Base-by-base conservation (phyloP, 192 early-diverging fungal species). In the Umbelopsis vinacea region DNA sequence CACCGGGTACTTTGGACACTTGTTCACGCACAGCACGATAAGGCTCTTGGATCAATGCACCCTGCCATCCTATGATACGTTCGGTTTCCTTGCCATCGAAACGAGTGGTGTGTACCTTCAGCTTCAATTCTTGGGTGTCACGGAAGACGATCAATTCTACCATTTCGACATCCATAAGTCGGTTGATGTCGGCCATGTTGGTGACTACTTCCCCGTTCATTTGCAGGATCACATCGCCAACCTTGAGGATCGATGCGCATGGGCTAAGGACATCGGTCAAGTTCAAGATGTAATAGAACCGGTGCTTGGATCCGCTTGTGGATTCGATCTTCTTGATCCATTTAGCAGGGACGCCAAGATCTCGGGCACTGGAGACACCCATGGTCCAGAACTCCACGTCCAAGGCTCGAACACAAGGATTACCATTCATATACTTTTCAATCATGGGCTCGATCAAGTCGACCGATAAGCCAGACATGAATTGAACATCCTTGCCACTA, bases 21-120 rank as follows among this genome's bases (percentile, higher is more conserved):
- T 87, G 87, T 77, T 85, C 88, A 37, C 84, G 26, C 83, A 78
- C 40, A 66, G 38, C 38, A 78, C 69, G 83, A 76, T 90, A 86
- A 12, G 92, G 86, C 46, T 84, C 86, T 76, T 94, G 91, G 57
- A 95, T 82, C 22, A 89, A 71, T 3, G 91, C 93, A 10, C 96
- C 96, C 15, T 92, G 89, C 96, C 96, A 97, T 24, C 88, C 81
- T 24, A 97, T 81, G 8, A 95, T 79, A 40, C 90, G 87, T 11
- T 81, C 81, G 1, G 88, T 92, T 26, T 85, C 89, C 33, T 81
- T 79, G 9, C 84, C 84, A 47, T 78, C 46, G 71, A 79, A 76
- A 11, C 83, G 81, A 4, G 84, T 87, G 0, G 91, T 92, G 14
- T 88, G 87, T 0, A 96, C 92, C 8, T 63, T 71, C 38, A 98